Percentiles rank a stretch among this genome's conserved stretches.
phyloP scores from a whole-genome alignment of 2,329 filamentous ascomycete genomes.

The Paraphaeosphaeria sporulosa region DNA sequence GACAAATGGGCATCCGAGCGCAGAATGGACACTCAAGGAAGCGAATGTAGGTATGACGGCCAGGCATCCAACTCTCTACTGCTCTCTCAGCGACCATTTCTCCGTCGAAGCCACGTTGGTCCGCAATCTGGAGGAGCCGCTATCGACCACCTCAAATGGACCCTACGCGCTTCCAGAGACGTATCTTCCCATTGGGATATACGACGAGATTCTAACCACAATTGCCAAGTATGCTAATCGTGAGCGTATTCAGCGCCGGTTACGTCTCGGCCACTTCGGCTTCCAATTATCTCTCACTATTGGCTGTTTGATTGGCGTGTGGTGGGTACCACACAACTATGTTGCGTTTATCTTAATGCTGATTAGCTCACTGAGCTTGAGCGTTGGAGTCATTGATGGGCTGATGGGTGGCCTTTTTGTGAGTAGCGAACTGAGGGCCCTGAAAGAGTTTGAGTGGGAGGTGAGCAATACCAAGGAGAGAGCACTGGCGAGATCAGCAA shows the following conservation, averaged over 20 bases:
- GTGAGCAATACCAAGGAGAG: slow-evolving; percentile 56
- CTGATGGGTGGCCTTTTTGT: slow-evolving; percentile 89
- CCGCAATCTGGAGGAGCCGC: slow-evolving; percentile 24
- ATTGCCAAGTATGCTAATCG: slow-evolving; percentile 73
- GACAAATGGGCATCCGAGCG: slow-evolving; percentile 32
- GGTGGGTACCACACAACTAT: slow-evolving; percentile 81
- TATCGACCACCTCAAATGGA: slow-evolving; percentile 20
- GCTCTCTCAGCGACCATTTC: slow-evolving; percentile 94
- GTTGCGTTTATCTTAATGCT: slow-evolving; percentile 83
- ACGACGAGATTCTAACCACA: slow-evolving; percentile 77
- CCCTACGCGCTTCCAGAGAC: slow-evolving; percentile 30
- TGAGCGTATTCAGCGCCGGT: slow-evolving; percentile 74
- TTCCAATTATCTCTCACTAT: slow-evolving; percentile 71
- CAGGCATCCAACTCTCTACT: slow-evolving; percentile 80
- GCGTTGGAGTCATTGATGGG: slow-evolving; percentile 80
- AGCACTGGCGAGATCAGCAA: slow-evolving; percentile 27
- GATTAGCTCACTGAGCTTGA: slow-evolving; percentile 78
- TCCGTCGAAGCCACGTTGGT: slow-evolving; percentile 81
- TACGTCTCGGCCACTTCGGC: slow-evolving; percentile 78
- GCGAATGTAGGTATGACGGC: slow-evolving; percentile 80
- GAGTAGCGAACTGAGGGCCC: slow-evolving; percentile 78
- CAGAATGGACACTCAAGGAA: slow-evolving; percentile 73
- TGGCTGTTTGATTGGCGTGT: slow-evolving; percentile 80
- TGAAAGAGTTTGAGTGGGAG: slow-evolving; percentile 95
- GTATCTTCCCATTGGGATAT: slow-evolving; percentile 59